Conservation (phyloP, 1,139 yeast genomes). For the Geotrichum citri-aurantii region DNA sequence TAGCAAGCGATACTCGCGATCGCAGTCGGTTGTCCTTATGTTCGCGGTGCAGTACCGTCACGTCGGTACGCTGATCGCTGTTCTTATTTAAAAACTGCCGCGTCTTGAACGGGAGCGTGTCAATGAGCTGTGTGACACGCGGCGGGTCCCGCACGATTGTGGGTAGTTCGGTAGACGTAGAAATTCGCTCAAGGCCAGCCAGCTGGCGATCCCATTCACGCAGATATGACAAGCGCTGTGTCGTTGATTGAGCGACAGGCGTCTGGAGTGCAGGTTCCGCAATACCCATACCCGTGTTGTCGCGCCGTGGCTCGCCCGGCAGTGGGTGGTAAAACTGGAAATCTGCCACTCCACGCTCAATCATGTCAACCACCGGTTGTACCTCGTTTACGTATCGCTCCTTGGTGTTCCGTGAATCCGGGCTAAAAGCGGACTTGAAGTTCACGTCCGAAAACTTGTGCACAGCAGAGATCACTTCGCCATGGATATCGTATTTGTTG, state of each 20-base stretch:
- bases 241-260: neutral
- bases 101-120: neutral
- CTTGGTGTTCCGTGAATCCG: neutral
- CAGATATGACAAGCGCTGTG: conserved; percentile 1
- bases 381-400: neutral
- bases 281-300: neutral
- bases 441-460: neutral
- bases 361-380: neutral
- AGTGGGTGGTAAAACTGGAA: neutral
- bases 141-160: conserved; percentile 1
- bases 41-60: neutral
- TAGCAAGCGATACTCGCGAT: neutral
- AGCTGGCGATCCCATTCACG: conserved; percentile 7
- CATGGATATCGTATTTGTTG: neutral
- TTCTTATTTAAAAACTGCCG: conserved; percentile 6
- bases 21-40: neutral
- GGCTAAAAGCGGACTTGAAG: neutral
- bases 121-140: neutral
- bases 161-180: neutral
- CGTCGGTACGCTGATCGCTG: neutral
- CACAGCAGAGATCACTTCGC: neutral
- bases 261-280: neutral
- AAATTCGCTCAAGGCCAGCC: conserved; percentile 3
- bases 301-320: neutral
- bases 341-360: conserved; percentile 2